A percentile compares a stretch with the other conserved stretches of the same genome.
These are phyloP conservation scores for Selaginella moellendorffii DNA, from an alignment of 75 land plant genomes.

Conservation along the genomic window DNA sequence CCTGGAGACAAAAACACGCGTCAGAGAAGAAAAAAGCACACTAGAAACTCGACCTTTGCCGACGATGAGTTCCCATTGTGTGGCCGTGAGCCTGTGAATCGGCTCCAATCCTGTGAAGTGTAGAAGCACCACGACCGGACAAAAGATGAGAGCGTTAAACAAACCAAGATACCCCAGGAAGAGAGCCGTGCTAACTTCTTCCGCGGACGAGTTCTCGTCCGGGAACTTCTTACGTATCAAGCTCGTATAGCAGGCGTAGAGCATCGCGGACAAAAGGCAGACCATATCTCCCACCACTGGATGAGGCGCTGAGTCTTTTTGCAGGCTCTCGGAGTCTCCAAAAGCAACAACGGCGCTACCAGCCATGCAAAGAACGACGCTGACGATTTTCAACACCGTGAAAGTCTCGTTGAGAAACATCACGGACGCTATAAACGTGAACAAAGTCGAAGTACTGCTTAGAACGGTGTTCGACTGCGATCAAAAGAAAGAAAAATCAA, in stretches of 20 bases:
- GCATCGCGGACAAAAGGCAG: slow-evolving; percentile 52
- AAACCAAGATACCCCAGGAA: slow-evolving; percentile 85
- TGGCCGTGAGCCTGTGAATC: slow-evolving; percentile 36
- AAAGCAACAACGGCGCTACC: slow-evolving; percentile 79
- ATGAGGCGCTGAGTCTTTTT: slow-evolving; percentile 34
- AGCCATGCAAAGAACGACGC: slow-evolving; percentile 91
- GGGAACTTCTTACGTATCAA: slow-evolving; percentile 71
- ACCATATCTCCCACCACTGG: slow-evolving; percentile 68
- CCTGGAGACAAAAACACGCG: slow-evolving; percentile 26
- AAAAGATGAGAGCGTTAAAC: slow-evolving; percentile 32
- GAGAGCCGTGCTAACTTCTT: slow-evolving; percentile 67
- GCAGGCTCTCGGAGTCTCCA: slow-evolving; percentile 38
- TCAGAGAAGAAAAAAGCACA: slow-evolving; percentile 1
- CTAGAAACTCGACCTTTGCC: slow-evolving; percentile 99
- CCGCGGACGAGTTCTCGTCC: slow-evolving; percentile 49
- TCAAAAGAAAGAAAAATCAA: neutral
- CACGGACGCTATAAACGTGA: slow-evolving; percentile 80
- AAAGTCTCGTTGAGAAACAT: slow-evolving; percentile 65
- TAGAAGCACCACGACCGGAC: slow-evolving; percentile 44
- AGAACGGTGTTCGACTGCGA: slow-evolving; percentile 90
- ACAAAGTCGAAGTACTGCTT: slow-evolving; percentile 87
- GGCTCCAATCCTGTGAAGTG: slow-evolving; percentile 69
- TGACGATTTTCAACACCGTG: slow-evolving; percentile 69
- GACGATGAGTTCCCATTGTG: slow-evolving; percentile 61
- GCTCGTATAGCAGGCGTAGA: slow-evolving; percentile 75